These are phyloP conservation scores for Globisporangium iwayamae DNA, from an alignment of 352 stramenopile genomes.

Conservation along the genomic window DNA sequence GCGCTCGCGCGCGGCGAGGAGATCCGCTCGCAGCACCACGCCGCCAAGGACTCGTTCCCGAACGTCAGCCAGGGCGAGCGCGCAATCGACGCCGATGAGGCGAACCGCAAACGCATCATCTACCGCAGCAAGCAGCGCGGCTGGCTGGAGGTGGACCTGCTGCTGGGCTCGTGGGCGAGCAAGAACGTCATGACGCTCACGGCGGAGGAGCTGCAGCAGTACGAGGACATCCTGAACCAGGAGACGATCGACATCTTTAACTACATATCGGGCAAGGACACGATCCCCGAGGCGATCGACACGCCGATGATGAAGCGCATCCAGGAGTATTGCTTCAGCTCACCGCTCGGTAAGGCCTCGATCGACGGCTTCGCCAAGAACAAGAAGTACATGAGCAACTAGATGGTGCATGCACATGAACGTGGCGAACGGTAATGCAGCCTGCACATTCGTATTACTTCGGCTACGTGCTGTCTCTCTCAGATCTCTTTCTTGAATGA, in stretches of 20 bases:
- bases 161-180: constrained; percentile 92
- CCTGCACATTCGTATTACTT: background rate
- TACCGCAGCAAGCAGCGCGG: constrained; percentile 95
- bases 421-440: background rate
- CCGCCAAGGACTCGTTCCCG: constrained; percentile 37
- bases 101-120: constrained; percentile 90
- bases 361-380: constrained; percentile 65
- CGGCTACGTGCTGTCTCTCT: background rate
- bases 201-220: constrained; percentile 87
- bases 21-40: constrained; percentile 60
- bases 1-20: constrained; percentile 46
- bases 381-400: constrained; percentile 88
- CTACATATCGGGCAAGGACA: constrained; percentile 90
- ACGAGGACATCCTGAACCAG: constrained; percentile 95
- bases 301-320: constrained; percentile 90
- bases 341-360: constrained; percentile 88
- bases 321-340: constrained; percentile 88
- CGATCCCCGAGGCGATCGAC: constrained; percentile 76
- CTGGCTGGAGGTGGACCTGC: constrained; percentile 94
- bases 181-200: constrained; percentile 88
- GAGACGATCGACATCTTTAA: constrained; percentile 99
- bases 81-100: constrained; percentile 48
- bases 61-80: constrained; percentile 45
- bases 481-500: background rate
- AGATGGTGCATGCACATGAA: constrained; percentile 15